These are phyloP conservation scores for Daldinia sp. DNA, from an alignment of 2,329 filamentous ascomycete genomes.

Conservation along the genomic window DNA sequence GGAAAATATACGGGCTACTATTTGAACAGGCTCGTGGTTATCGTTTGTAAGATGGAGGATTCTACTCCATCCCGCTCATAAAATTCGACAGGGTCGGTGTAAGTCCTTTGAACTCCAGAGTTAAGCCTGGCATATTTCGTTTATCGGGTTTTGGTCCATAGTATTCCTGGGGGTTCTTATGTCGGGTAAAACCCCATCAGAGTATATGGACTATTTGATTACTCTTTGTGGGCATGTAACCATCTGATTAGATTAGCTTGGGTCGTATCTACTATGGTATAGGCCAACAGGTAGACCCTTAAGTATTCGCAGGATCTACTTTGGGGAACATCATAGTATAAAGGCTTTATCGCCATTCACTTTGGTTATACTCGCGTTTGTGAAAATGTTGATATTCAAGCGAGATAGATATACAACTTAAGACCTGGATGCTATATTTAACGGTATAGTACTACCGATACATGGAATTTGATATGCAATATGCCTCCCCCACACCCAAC, in stretches of 20 bases:
- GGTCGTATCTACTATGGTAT: no score
- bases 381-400: not conserved
- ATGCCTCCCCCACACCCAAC: not conserved
- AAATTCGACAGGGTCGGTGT: no score
- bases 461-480: not conserved
- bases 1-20: not conserved
- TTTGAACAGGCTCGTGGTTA: not conserved
- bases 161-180: no score
- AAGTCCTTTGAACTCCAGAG: not conserved
- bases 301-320: not conserved
- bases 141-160: no score
- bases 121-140: not conserved
- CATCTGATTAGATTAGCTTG: not conserved
- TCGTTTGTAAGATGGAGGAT: no score
- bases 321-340: not conserved
- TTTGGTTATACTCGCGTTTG: not conserved
- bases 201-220: no score
- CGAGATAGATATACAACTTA: not conserved
- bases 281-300: no score
- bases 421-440: not conserved
- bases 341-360: not conserved
- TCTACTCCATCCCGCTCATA: no score
- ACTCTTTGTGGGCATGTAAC: not conserved
- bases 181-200: no score
- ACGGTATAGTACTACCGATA: not conserved